Evolutionary conservation across 1,139 yeast genomes (phyloP), one percentile per base, ranked within the genome.

Genomic region (Hemisphaericaspora subhashii): DNA sequence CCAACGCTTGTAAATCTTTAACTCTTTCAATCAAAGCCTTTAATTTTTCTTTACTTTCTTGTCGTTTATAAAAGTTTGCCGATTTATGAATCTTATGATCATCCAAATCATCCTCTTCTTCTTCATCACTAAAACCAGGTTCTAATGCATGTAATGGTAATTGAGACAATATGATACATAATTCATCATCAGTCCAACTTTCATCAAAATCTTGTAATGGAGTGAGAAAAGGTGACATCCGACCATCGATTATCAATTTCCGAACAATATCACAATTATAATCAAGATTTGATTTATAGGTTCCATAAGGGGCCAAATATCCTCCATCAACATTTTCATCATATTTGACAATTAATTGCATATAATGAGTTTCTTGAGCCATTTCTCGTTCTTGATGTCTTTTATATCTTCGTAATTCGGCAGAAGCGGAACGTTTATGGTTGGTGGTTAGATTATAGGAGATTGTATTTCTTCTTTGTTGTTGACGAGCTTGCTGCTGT

Each of bases 171-270:
- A 82, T 72, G 8, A 77, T 60, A 60, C 84, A 57, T 21, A 90
- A 60, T 58, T 87, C 88, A 4, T 79, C 77, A 49, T 84, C 87
- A 1, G 80, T 64, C 96, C 96, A 87, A 17, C 61, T 50, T n/a
- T 73, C 79, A 43, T 85, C 83, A 54, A 75, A 86, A 54, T 88
- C 96, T 53, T 86, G 88, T 38, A 92, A 66, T 0, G 98, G 98
- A 3, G 90, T 85, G 58, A 79, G 92, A 58, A 92, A 92, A 1
- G 98, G 98, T 0, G 98, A 90, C 34, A 92, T 54, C 48, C 74
- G 75, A 32, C 98, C 74, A 33, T 53, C 52, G 4, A 62, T 50
- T 16, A 90, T 85, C 29, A 86, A 64, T 18, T 66, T 73, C 35
- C 87, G 76, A 8, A 90, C 96, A 2, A 83, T 69, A 26, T 77